These are phyloP conservation scores for Podila epigama DNA, from an alignment of 192 early-diverging fungal genomes.

Conservation along the genomic window DNA sequence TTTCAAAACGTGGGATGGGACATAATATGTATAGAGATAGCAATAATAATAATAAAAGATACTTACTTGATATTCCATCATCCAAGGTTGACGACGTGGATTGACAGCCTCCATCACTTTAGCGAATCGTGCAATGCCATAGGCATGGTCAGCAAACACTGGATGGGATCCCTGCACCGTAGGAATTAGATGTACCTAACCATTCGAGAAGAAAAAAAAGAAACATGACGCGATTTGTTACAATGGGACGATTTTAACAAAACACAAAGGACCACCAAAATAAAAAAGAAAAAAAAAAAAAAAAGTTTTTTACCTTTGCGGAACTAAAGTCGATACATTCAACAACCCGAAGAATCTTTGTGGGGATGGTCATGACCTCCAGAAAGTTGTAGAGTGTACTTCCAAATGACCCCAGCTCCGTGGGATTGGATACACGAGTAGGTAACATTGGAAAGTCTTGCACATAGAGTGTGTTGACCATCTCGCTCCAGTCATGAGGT, in stretches of 20 bases:
- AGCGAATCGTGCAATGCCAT: conserved; percentile 58
- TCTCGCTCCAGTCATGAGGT: conserved; percentile 60
- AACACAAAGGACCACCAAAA: too few relatives aligned
- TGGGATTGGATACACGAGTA: neutral
- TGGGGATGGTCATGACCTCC: conserved; percentile 58
- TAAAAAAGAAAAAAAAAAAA: too few relatives aligned
- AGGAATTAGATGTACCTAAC: conserved; percentile 57
- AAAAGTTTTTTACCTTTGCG: conserved; percentile 53
- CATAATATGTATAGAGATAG: neutral
- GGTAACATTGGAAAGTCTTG: conserved; percentile 63
- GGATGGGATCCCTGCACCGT: conserved; percentile 56
- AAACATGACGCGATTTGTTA: too few relatives aligned
- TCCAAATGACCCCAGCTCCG: conserved; percentile 53
- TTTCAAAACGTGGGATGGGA: too few relatives aligned
- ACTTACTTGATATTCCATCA: conserved; percentile 56
- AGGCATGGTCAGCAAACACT: conserved; percentile 42
- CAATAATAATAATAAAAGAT: neutral
- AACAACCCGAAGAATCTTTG: conserved; percentile 51
- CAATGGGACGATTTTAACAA: too few relatives aligned
- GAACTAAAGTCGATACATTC: conserved; percentile 52
- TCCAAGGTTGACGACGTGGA: conserved; percentile 2
- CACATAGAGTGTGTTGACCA: conserved; percentile 71
- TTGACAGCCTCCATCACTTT: conserved; percentile 41
- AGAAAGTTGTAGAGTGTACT: conserved; percentile 52
- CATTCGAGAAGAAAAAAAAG: neutral